phyloP scores from a whole-genome alignment of 1,139 yeast genomes.

The Nakaseomyces glabratus region DNA sequence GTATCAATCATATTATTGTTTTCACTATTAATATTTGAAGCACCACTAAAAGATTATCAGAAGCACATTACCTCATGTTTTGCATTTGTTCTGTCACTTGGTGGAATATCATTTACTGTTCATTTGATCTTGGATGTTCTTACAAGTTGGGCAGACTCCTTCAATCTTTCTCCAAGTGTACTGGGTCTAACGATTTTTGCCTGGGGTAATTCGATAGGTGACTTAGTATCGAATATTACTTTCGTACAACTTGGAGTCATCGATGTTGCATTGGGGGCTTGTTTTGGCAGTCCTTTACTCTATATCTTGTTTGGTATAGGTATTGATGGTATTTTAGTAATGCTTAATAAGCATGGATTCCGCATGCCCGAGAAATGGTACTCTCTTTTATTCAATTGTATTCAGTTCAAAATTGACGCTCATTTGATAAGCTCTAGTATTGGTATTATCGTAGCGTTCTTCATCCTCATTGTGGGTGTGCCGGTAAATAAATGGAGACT shows the following conservation, averaged over 20 bases:
- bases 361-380: slow-evolving; percentile 8
- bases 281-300: slow-evolving; percentile 85
- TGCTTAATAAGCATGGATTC: slow-evolving; percentile 20
- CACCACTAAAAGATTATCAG: slow-evolving; percentile 12
- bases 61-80: slow-evolving; percentile 36
- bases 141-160: slow-evolving; percentile 51
- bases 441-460: slow-evolving; percentile 46
- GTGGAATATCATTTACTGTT: slow-evolving; percentile 72
- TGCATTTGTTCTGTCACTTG: slow-evolving; percentile 62
- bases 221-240: slow-evolving; percentile 73
- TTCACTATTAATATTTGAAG: background rate
- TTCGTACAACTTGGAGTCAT: slow-evolving; percentile 84
- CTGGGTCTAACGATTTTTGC: slow-evolving; percentile 83
- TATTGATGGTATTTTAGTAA: slow-evolving; percentile 50
- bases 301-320: slow-evolving; percentile 58
- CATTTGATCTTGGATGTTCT: slow-evolving; percentile 64
- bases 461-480: slow-evolving; percentile 44
- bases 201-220: slow-evolving; percentile 85
- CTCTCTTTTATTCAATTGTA: slow-evolving; percentile 10
- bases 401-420: slow-evolving; percentile 37
- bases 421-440: slow-evolving; percentile 44
- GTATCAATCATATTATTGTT: background rate
- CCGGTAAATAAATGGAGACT: slow-evolving; percentile 62
- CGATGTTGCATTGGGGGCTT: slow-evolving; percentile 87
- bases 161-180: slow-evolving; percentile 65